Base-by-base conservation (phyloP, 805 yeast species). In the Candida tibetensis region DNA sequence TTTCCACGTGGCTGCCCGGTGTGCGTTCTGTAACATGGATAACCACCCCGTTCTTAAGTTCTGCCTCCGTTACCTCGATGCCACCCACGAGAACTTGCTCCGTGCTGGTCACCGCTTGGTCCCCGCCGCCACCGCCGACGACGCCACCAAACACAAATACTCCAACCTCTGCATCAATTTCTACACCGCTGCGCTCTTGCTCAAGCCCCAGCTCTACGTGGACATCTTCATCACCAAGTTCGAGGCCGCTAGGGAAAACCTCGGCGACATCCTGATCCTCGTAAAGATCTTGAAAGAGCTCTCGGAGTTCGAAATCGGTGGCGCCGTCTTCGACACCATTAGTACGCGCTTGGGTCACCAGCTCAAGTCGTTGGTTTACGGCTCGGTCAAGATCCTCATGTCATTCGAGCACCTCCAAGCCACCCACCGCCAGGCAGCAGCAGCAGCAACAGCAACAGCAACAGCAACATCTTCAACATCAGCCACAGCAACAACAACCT, bases 1-100 rank as follows among this genome's bases (percentile, higher is more conserved):
- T 2, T 65, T 60, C 38, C 60, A 62, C 41, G 48, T 69, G 31
- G 69, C 68, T 2, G 62, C 66, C 1, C 53, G 63, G 37, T 47
- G 64, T 17, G 54, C 56, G 6, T 39, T 49, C 4, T 8, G 25
- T 10, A 33, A 34, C 17, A 35, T 52, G 19, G 34, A 44, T 4
- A 42, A 39, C 12, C 68, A 64, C 42, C 57, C 60, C 5, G 53
- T 66, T 2, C 52, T 52, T 28, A 49, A 41, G 26, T 69, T 68
- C 38, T 51, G 65, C 27, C 22, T 51, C 12, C 45, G 40, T n/a
- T 52, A 59, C 39, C 39, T 69, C 22, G 72, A 67, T 43, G 50
- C 52, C 16, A 62, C 63, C 4, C 58, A 53, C 43, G 49, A 43
- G 3, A 51, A 49, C 38, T 46, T 69, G 30, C 32, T 37, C 4